Conservation (phyloP, 306 rosid genomes). For the Psophocarpus tetragonolobus region DNA sequence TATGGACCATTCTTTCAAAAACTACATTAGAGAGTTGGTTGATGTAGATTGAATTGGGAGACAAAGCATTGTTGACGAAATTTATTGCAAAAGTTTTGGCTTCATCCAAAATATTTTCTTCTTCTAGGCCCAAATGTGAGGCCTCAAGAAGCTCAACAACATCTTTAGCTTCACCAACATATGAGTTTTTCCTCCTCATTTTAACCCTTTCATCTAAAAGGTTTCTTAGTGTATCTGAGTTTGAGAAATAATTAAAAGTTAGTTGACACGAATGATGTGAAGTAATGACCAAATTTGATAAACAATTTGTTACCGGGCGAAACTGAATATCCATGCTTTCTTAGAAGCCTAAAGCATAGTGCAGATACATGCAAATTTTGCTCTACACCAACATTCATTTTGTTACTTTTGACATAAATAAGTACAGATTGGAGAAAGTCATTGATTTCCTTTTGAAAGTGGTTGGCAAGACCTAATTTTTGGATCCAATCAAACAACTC, state of each 20-base stretch:
- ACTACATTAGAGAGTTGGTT: neutral
- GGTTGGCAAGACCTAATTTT: conserved; percentile 48
- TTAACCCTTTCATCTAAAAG: conserved; percentile 33
- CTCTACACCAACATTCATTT: neutral
- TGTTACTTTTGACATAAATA: neutral
- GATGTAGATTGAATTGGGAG: neutral
- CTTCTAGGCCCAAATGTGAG: conserved; percentile 48
- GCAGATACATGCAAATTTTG: conserved; percentile 42
- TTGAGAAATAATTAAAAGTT: neutral
- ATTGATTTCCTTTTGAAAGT: conserved; percentile 47
- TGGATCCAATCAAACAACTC: conserved; percentile 50
- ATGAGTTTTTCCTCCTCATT: neutral
- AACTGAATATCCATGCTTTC: conserved; percentile 53
- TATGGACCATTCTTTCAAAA: conserved; percentile 39
- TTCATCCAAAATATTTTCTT: conserved; percentile 42
- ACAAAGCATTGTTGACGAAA: conserved; percentile 24
- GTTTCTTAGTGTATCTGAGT: conserved; percentile 37
- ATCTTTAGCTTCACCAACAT: neutral
- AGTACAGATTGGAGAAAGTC: conserved; percentile 35
- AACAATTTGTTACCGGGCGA: conserved; percentile 42
- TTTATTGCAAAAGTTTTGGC: conserved; percentile 2
- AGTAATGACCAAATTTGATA: neutral
- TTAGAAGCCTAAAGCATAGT: conserved; percentile 51
- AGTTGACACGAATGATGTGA: neutral
- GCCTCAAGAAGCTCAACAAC: conserved; percentile 51